phyloP scores from a whole-genome alignment of 352 stramenopile genomes.

The Phytophthora tubulina region DNA sequence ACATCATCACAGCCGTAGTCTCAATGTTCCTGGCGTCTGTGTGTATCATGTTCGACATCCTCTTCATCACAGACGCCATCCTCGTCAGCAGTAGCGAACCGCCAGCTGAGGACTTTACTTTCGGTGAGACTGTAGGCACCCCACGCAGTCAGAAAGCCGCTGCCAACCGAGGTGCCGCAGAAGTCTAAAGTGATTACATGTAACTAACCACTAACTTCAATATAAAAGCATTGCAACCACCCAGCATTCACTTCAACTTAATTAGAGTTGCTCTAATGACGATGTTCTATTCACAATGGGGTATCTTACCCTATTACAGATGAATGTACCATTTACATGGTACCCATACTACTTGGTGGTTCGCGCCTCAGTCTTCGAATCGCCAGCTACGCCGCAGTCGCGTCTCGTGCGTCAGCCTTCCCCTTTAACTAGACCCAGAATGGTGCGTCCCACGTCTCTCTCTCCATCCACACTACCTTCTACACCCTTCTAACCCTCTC shows the following conservation, averaged over 20 bases:
- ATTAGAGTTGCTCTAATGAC: neutral
- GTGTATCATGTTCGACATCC: conserved; percentile 61
- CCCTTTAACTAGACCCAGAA: conserved; percentile 14
- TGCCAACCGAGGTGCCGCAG: conserved; percentile 31
- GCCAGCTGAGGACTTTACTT: conserved; percentile 59
- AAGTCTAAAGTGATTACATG: conserved; percentile 39
- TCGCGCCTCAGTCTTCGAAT: conserved; percentile 37
- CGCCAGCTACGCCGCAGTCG: conserved; percentile 11
- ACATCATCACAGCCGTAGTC: conserved; percentile 61
- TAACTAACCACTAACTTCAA: neutral
- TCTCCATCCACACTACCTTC: too few species aligned
- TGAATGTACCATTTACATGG: conserved; percentile 7
- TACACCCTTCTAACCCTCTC: neutral
- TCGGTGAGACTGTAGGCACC: conserved; percentile 48
- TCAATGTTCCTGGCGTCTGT: conserved; percentile 66
- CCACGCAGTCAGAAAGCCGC: conserved; percentile 52
- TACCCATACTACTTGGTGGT: conserved; percentile 25
- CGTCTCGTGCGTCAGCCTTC: conserved; percentile 19
- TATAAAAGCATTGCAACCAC: neutral
- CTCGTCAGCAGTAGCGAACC: conserved; percentile 13
- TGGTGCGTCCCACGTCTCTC: conserved; percentile 23
- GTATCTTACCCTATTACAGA: neutral
- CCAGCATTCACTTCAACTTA: conserved; percentile 22
- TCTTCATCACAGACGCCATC: conserved; percentile 64
- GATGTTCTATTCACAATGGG: too few species aligned